These are phyloP conservation scores for Plectranthus barbatus DNA, from an alignment of 257 asterid species.

Conservation along the genomic window DNA sequence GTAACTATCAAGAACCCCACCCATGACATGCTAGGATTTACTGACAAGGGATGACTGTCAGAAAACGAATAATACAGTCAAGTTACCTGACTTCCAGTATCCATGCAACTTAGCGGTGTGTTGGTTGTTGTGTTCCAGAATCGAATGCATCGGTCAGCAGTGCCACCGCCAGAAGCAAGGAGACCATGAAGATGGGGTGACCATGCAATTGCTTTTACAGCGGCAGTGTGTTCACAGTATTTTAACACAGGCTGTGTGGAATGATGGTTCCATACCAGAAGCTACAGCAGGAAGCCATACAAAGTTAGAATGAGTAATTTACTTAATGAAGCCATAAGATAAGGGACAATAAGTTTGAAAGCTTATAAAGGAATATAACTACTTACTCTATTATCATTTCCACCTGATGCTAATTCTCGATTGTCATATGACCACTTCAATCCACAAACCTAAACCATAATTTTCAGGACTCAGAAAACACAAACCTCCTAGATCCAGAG, in stretches of 20 bases:
- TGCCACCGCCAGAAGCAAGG: constrained; percentile 98
- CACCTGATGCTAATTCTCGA: constrained; percentile 96
- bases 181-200: constrained; percentile 98
- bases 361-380: not conserved
- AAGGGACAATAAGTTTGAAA: not conserved
- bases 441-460: constrained; percentile 76
- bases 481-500: not conserved
- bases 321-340: not conserved
- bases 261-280: constrained; percentile 88
- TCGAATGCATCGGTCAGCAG: constrained; percentile 95
- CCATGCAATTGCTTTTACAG: constrained; percentile 99
- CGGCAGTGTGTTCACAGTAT: constrained; percentile 94
- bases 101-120: constrained; percentile 75
- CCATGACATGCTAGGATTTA: not conserved
- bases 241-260: constrained; percentile 81
- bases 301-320: not conserved
- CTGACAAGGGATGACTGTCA: not conserved
- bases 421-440: constrained; percentile 96
- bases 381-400: constrained; percentile 87
- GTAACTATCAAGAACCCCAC: not conserved
- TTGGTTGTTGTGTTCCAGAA: constrained; percentile 94
- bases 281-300: constrained; percentile 31
- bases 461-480: not conserved
- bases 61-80: not conserved
- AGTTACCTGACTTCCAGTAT: constrained; percentile 95